phyloP scores from a whole-genome alignment of 345 rosid genomes.

The Hevea brasiliensis region DNA sequence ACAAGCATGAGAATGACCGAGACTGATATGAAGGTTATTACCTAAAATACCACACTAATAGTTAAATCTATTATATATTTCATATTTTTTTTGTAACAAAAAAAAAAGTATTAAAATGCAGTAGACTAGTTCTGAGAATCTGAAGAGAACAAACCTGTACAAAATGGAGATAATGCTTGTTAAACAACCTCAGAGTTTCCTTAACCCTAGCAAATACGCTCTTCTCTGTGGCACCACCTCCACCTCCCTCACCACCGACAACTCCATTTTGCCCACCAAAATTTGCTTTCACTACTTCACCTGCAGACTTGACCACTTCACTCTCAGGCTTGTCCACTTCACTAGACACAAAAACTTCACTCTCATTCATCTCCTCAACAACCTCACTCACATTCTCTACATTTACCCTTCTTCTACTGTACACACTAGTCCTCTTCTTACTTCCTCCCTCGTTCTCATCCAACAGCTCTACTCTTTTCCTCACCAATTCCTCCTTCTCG shows the following conservation, averaged over 20 bases:
- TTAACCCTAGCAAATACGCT: constrained; percentile 60
- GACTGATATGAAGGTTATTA: background rate
- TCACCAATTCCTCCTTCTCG: constrained; percentile 50
- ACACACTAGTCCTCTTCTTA: constrained; percentile 12
- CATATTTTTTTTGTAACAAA: no score
- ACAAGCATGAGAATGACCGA: background rate
- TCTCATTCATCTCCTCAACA: constrained; percentile 7
- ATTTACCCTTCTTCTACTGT: constrained; percentile 16
- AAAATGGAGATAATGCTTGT: constrained; percentile 75
- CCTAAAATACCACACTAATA: background rate
- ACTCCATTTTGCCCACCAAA: constrained; percentile 9
- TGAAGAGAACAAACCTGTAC: constrained; percentile 54
- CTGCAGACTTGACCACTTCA: background rate
- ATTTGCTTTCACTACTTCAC: background rate
- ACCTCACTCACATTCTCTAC: constrained; percentile 1
- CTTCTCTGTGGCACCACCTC: constrained; percentile 27
- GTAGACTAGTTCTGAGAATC: background rate
- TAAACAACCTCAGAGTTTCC: constrained; percentile 68
- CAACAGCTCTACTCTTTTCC: constrained; percentile 40
- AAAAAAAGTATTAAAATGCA: background rate
- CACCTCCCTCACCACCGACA: background rate
- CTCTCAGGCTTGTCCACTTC: constrained; percentile 1
- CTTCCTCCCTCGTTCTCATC: constrained; percentile 22
- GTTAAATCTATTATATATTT: no score
- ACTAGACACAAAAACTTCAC: background rate